A percentile compares a stretch with the other conserved stretches of the same genome.
Conservation (phyloP, 2,329 filamentous ascomycete genomes). For the Diplodia scrobiculata region DNA sequence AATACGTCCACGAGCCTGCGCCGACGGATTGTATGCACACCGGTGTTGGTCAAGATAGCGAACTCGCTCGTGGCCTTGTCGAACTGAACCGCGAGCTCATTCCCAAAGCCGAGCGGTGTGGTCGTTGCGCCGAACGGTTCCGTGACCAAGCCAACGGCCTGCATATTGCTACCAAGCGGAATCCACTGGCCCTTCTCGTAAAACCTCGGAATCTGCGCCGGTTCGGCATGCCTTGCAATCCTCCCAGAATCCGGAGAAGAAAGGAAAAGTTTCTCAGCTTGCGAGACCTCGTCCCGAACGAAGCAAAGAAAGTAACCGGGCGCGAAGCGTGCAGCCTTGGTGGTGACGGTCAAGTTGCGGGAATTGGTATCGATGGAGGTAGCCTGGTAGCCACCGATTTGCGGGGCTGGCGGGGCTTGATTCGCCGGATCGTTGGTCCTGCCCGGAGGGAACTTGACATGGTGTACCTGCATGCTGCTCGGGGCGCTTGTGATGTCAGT, state of each 20-base stretch:
- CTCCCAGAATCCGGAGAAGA: conserved; percentile 85
- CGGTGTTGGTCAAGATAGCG: conserved; percentile 86
- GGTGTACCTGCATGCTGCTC: conserved; percentile 96
- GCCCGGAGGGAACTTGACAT: conserved; percentile 86
- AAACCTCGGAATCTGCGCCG: conserved; percentile 60
- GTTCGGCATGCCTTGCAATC: conserved; percentile 64
- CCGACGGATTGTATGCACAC: conserved; percentile 81
- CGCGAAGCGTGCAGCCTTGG: conserved; percentile 60
- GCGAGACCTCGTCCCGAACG: conserved; percentile 53
- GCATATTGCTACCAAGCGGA: conserved; percentile 69
- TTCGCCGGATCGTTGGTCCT: conserved; percentile 33
- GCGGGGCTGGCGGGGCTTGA: conserved; percentile 20
- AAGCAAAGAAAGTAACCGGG: conserved; percentile 93
- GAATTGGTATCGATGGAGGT: conserved; percentile 40
- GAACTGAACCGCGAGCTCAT: conserved; percentile 95
- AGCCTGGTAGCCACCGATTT: conserved; percentile 23
- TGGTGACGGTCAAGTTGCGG: conserved; percentile 41
- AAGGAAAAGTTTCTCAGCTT: conserved; percentile 71
- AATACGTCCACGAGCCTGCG: conserved; percentile 89
- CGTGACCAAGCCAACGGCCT: conserved; percentile 77
- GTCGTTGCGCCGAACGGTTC: conserved; percentile 67
- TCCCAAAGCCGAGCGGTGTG: conserved; percentile 76
- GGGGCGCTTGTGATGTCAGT: conserved; percentile 52
- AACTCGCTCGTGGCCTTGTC: conserved; percentile 80
- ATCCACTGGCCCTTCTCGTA: conserved; percentile 82